These are phyloP conservation scores for Tetraselmis striata DNA, from an alignment of 139 green algal genomes.

Conservation along the genomic window DNA sequence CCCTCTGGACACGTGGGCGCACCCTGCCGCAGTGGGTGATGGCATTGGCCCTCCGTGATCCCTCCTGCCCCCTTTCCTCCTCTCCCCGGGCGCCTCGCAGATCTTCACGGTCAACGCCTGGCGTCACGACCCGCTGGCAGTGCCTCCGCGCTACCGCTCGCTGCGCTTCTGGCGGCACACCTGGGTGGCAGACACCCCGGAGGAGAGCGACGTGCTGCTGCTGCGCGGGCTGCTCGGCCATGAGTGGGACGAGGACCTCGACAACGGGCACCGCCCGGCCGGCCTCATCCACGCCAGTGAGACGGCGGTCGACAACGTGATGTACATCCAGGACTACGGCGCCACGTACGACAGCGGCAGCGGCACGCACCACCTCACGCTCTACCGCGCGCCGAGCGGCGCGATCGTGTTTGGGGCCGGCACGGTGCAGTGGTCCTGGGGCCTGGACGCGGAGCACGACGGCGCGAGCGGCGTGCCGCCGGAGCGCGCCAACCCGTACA, in stretches of 20 bases:
- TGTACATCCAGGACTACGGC: conserved; percentile 8
- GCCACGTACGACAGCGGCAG: conserved; percentile 4
- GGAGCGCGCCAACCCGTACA: conserved; percentile 7
- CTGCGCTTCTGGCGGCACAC: conserved; percentile 8
- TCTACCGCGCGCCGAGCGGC: not conserved
- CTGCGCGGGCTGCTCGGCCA: conserved; percentile 1
- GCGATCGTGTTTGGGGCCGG: not conserved
- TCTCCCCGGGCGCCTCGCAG: too few relatives aligned
- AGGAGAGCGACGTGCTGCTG: not conserved
- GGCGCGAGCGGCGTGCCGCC: conserved; percentile 4
- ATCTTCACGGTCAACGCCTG: conserved; percentile 11
- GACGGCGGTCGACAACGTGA: not conserved
- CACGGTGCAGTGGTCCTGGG: conserved; percentile 10
- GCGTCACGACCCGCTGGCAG: conserved; percentile 4
- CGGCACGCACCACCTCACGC: not conserved
- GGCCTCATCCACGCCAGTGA: not conserved
- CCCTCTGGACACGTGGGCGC: too few relatives aligned
- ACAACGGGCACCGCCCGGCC: not conserved
- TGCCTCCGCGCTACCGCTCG: not conserved
- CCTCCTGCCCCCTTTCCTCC: too few relatives aligned
- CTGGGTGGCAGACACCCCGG: not conserved
- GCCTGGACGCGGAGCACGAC: not conserved
- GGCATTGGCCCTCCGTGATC: too few relatives aligned
- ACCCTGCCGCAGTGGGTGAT: too few relatives aligned
- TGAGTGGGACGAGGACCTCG: conserved; percentile 9